Evolutionary conservation across 768 basidiomycete species (phyloP), one percentile per base, ranked within the genome.

Genomic region (Hygrophoropsis aurantiaca): DNA sequence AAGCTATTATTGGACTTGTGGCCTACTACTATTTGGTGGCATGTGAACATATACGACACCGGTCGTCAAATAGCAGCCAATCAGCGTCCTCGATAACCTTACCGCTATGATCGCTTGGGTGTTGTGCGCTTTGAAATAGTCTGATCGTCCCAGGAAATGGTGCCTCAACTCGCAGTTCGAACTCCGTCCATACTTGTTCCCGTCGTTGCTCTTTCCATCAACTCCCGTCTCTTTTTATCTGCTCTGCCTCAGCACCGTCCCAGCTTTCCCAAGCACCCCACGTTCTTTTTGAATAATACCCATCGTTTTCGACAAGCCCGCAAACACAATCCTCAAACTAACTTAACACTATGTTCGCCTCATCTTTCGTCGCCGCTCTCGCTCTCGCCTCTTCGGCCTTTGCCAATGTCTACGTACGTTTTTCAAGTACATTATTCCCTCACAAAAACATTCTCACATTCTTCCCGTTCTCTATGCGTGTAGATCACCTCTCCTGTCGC

Each of bases 401-500:
- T 42, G 85, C 80, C 38, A 79, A 57, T 40, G 70, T 85, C 53
- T 82, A 72, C 53, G 85, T 87, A 58, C 35, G 78, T 72, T 43
- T 37, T 30, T 39, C 32, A n/a, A 19, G 49, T 7, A 19, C 23
- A n/a, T 13, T 41, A 18, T 21, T 33, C 8, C n/a, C 18, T 21
- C 3, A 40, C 8, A 40, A 39, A 19, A 44, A n/a, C 19, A 11
- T 34, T 47, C 16, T 8, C 35, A 44, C 32, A 23, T 34, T 34
- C 47, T 37, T 50, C 33, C 16, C 42, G 27, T 13, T 13, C 27
- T 30, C 27, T 13, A n/a, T n/a, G n/a, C n/a, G n/a, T 40, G 15
- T 47, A 90, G 87, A 65, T 82, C 11, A 90, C 85, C 11, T 44
- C 59, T 2, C 88, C 88, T 3, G 67, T 76, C 13, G 63, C 69